A percentile compares a stretch with the other conserved stretches of the same genome.
phyloP scores from a whole-genome alignment of 441 rosid genomes.

The Iberis amara region DNA sequence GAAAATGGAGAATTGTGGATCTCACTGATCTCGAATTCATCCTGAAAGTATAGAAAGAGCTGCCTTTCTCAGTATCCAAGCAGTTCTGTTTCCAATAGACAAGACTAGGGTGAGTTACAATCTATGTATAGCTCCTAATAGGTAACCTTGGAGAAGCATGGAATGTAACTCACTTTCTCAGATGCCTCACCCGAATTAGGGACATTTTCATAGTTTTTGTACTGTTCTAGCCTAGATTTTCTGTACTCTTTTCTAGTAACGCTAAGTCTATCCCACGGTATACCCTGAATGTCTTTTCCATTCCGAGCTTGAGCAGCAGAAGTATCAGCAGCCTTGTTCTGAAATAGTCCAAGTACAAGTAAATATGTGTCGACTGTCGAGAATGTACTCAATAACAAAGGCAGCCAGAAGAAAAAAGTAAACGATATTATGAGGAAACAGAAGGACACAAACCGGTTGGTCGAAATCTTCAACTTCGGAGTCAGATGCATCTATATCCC shows the following conservation, averaged over 20 bases:
- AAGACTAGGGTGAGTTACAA: no score
- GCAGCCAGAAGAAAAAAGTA: no score
- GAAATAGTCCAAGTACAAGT: slow-evolving; percentile 22
- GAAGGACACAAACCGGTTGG: slow-evolving; percentile 38
- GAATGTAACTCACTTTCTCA: no score
- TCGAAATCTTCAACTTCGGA: slow-evolving; percentile 63
- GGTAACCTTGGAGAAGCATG: no score
- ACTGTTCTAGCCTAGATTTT: slow-evolving; percentile 72
- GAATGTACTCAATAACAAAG: neutral
- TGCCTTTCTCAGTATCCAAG: no score
- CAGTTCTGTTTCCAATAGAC: no score
- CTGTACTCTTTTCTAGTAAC: slow-evolving; percentile 69
- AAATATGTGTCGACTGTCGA: neutral
- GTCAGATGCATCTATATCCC: slow-evolving; percentile 49
- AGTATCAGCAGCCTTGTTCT: slow-evolving; percentile 49
- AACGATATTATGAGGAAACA: no score
- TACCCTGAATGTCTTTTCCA: slow-evolving; percentile 88
- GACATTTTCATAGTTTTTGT: slow-evolving; percentile 77
- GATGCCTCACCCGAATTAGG: slow-evolving; percentile 60
- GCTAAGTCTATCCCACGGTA: slow-evolving; percentile 82
- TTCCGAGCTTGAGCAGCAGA: slow-evolving; percentile 72
- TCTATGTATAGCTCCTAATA: no score
- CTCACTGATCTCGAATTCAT: slow-evolving; percentile 74
- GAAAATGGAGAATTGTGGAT: slow-evolving; percentile 85
- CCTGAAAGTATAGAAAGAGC: slow-evolving; percentile 47